Conservation (phyloP, 306 rosid species). For the Corylus avellana region DNA sequence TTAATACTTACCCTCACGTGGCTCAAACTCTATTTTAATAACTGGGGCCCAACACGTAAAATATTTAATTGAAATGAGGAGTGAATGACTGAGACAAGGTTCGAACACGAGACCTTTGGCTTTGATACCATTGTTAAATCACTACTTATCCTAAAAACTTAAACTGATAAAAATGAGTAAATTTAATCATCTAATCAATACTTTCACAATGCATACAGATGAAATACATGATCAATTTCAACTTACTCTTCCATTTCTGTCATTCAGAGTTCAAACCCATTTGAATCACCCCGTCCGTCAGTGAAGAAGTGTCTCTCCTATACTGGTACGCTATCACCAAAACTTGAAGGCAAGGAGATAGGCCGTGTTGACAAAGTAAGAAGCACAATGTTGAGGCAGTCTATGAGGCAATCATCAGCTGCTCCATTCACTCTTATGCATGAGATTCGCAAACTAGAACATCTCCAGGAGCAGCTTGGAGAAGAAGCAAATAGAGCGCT, state of each 20-base stretch:
- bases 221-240: background rate
- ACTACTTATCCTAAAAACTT: too few relatives aligned
- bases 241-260: constrained; percentile 12
- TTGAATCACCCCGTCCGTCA: constrained; percentile 56
- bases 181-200: too few relatives aligned
- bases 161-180: too few relatives aligned
- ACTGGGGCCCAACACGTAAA: too few relatives aligned
- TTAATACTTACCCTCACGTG: too few relatives aligned
- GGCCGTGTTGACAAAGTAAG: constrained; percentile 55
- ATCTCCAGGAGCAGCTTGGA: constrained; percentile 97
- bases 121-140: too few relatives aligned
- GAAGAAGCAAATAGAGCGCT: constrained; percentile 97
- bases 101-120: too few relatives aligned
- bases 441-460: constrained; percentile 99
- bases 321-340: constrained; percentile 59
- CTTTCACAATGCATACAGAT: background rate
- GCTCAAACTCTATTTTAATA: too few relatives aligned
- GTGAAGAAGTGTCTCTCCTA: constrained; percentile 92
- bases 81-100: too few relatives aligned
- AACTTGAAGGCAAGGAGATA: constrained; percentile 46
- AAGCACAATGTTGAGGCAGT: constrained; percentile 73
- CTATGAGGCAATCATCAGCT: constrained; percentile 89
- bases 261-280: constrained; percentile 55
- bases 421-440: constrained; percentile 99
- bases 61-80: too few relatives aligned